Evolutionary conservation across 768 basidiomycete species (phyloP), one percentile per base, ranked within the genome.

Genomic region (Tubosaeta sp.): DNA sequence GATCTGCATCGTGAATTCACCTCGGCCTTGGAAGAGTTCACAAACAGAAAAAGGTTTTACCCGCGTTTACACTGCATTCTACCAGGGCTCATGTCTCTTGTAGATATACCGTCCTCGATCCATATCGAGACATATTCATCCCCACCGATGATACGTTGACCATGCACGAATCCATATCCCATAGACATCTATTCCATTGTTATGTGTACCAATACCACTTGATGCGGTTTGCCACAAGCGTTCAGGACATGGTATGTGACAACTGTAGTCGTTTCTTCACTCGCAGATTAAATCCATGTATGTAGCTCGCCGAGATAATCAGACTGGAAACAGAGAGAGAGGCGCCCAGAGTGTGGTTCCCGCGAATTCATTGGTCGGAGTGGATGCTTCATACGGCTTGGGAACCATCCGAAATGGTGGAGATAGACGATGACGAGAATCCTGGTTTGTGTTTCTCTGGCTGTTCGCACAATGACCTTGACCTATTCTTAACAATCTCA

Each of bases 161-260:
- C 45, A 62, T 66, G 16, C 53, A 67, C n/a, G 75, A 78, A 7
- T 67, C 74, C 13, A 81, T 80, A 1, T 78, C 82, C 0, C 87
- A 89, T 65, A 79, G 82, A 39, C 81, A 83, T 61, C 69, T 90
- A 9, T 90, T 90, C 58, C 72, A 87, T 49, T 86, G 83, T 44
- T 90, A 84, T 58, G 77, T 86, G 24, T 89, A 86, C 62, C 85
- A 90, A 53, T 77, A 72, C 48, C 78, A 79, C 50, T 56, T 75
- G 44, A 71, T 75, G 61, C 66, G 64, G 12, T 75, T 79, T 54
- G 61, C 69, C 4, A 49, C 54, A 8, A 55, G 61, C 12, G 48
- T 75, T 4, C 55, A 62, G 21, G 66, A 66, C 10, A 44, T 71
- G 51, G 77, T 78, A 40, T 19, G 74, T 55, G 25, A 14, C 19